Conservation (phyloP, 2,329 filamentous ascomycete genomes). For the Fusarium sp. region DNA sequence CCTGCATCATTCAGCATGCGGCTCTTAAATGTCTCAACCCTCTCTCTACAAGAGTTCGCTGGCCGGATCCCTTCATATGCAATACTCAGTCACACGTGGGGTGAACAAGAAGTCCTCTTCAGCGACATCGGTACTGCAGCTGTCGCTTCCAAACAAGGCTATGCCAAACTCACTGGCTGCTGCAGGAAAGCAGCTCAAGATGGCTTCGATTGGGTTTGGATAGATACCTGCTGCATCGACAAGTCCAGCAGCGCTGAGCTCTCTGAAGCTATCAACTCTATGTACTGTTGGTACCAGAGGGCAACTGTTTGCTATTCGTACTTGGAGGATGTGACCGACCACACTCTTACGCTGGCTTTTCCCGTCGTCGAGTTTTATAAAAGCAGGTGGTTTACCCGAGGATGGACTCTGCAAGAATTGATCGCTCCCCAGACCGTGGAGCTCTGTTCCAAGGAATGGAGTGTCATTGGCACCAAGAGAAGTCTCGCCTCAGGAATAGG, state of each 20-base stretch:
- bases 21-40: conserved; percentile 17
- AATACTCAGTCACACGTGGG: conserved; percentile 23
- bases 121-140: not conserved
- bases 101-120: conserved; percentile 16
- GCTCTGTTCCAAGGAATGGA: conserved; percentile 13
- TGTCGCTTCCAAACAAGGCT: conserved; percentile 2
- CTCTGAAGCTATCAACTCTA: conserved; percentile 24
- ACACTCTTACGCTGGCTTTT: not conserved
- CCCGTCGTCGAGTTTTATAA: conserved; percentile 4
- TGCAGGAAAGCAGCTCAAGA: conserved; percentile 14
- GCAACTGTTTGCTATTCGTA: conserved; percentile 22
- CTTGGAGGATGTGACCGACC: conserved; percentile 15
- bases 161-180: conserved; percentile 7
- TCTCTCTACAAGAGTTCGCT: conserved; percentile 7
- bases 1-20: conserved; percentile 4
- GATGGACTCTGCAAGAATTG: conserved; percentile 22
- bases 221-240: conserved; percentile 29
- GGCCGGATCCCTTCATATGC: conserved; percentile 15
- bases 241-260: conserved; percentile 29
- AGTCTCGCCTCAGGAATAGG: conserved; percentile 13
- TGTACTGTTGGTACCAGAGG: conserved; percentile 18
- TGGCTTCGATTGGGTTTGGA: conserved; percentile 18
- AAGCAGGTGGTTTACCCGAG: conserved; percentile 22
- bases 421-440: conserved; percentile 21
- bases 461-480: conserved; percentile 16